Evolutionary conservation across 768 basidiomycete genomes (phyloP).

Genomic region (Auricularia sp.): DNA sequence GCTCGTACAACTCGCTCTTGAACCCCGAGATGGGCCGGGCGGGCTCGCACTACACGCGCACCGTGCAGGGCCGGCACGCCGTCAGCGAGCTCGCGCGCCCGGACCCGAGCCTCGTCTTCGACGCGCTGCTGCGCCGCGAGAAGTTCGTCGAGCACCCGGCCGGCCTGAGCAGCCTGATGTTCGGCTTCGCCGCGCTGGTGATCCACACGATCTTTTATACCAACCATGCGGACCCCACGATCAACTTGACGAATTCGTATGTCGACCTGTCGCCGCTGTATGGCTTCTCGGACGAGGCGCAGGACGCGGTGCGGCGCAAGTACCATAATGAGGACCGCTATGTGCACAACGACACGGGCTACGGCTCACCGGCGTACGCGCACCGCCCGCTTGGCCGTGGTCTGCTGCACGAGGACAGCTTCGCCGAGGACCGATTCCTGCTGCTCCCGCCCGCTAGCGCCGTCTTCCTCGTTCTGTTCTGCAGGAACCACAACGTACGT

Average conservation of each 20-base stretch:
- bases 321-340: not conserved
- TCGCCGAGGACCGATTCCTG: conserved; percentile 69
- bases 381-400: conserved; percentile 40
- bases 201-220: conserved; percentile 34
- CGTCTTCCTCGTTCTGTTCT: conserved; percentile 74
- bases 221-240: conserved; percentile 28
- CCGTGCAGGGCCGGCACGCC: conserved; percentile 34
- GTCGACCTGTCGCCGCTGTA: conserved; percentile 49
- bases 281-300: conserved; percentile 33
- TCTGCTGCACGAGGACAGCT: conserved; percentile 54
- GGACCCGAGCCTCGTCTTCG: conserved; percentile 33
- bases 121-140: conserved; percentile 25
- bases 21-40: conserved; percentile 48
- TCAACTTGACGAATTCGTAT: conserved; percentile 46
- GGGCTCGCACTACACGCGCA: conserved; percentile 50
- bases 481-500: conserved; percentile 77
- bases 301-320: conserved; percentile 37
- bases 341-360: conserved; percentile 1
- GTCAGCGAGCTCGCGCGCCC: conserved; percentile 36
- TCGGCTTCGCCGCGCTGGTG: conserved; percentile 18
- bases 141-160: conserved; percentile 22
- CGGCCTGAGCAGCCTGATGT: conserved; percentile 22
- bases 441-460: conserved; percentile 71
- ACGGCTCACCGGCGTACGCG: conserved; percentile 1
- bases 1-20: conserved; percentile 47